Percentiles rank a stretch among this genome's conserved stretches.
phyloP scores from a whole-genome alignment of 129 eudicot genomes.

The Flaveria bidentis region DNA sequence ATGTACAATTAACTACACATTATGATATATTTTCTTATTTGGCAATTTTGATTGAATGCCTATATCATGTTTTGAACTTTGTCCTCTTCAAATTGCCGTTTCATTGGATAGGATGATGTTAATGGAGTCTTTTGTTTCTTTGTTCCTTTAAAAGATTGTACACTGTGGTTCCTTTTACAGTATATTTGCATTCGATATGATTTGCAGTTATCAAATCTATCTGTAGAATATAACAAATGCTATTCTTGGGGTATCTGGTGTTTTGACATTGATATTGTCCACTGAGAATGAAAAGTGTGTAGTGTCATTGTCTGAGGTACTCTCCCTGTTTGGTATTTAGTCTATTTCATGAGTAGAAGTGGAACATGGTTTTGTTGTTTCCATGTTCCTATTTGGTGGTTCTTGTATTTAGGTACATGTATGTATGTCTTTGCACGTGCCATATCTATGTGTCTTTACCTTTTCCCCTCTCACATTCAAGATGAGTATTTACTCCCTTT shows the following conservation, averaged over 20 bases:
- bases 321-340: slow-evolving; percentile 26
- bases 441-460: slow-evolving; percentile 15
- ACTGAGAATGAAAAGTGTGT: not conserved
- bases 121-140: slow-evolving; percentile 3
- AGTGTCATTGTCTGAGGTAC: slow-evolving; percentile 31
- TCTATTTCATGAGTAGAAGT: slow-evolving; percentile 25
- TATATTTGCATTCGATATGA: not conserved
- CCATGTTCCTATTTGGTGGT: slow-evolving; percentile 19
- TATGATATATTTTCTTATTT: not conserved
- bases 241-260: not conserved
- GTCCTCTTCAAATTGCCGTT: slow-evolving; percentile 12
- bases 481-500: not conserved
- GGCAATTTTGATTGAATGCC: slow-evolving; percentile 1
- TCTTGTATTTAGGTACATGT: slow-evolving; percentile 20
- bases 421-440: slow-evolving; percentile 15
- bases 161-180: not conserved
- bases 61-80: slow-evolving; percentile 9
- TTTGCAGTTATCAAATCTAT: slow-evolving; percentile 3
- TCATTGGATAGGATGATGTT: slow-evolving; percentile 22
- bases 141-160: slow-evolving; percentile 17
- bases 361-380: slow-evolving; percentile 33
- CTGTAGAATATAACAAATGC: slow-evolving; percentile 10
- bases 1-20: not conserved
- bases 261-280: slow-evolving; percentile 26
- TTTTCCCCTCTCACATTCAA: slow-evolving; percentile 1